phyloP scores from a whole-genome alignment of 306 rosid species.

The Medicago ruthenica region DNA sequence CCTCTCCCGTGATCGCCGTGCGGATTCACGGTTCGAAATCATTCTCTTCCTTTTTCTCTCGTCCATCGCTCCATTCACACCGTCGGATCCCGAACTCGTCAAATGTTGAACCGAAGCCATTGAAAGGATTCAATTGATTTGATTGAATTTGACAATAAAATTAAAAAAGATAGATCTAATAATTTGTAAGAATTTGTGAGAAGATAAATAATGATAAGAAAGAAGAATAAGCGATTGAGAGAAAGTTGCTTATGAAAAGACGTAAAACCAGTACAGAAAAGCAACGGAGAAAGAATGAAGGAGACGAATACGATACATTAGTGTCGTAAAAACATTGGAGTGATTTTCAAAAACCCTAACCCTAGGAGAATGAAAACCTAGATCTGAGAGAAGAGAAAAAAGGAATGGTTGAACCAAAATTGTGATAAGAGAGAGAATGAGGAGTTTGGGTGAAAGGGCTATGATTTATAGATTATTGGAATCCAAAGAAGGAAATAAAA shows the following conservation, averaged over 20 bases:
- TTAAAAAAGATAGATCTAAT: slow-evolving; percentile 26
- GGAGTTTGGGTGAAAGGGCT: too few relatives aligned
- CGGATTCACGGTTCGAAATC: slow-evolving; percentile 92
- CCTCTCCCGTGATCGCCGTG: slow-evolving; percentile 86
- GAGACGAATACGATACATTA: slow-evolving; percentile 58
- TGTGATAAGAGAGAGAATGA: neutral
- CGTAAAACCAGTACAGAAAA: slow-evolving; percentile 63
- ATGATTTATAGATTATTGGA: too few relatives aligned
- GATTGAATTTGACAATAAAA: neutral
- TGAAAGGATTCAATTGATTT: neutral
- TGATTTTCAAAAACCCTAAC: slow-evolving; percentile 14
- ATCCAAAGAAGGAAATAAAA: too few relatives aligned
- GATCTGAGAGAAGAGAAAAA: slow-evolving; percentile 24
- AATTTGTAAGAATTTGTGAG: neutral
- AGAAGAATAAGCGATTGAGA: slow-evolving; percentile 14
- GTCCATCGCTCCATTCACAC: slow-evolving; percentile 59
- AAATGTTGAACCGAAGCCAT: slow-evolving; percentile 63
- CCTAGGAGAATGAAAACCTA: slow-evolving; percentile 38
- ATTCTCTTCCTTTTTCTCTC: slow-evolving; percentile 95
- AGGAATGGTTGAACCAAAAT: neutral
- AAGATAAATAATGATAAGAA: neutral
- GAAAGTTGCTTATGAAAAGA: slow-evolving; percentile 65
- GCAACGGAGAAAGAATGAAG: slow-evolving; percentile 57
- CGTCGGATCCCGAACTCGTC: slow-evolving; percentile 79
- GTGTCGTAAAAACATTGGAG: slow-evolving; percentile 48